These are phyloP conservation scores for Penicillium sp. DNA, from an alignment of 2,329 filamentous ascomycete species.

Conservation along the genomic window DNA sequence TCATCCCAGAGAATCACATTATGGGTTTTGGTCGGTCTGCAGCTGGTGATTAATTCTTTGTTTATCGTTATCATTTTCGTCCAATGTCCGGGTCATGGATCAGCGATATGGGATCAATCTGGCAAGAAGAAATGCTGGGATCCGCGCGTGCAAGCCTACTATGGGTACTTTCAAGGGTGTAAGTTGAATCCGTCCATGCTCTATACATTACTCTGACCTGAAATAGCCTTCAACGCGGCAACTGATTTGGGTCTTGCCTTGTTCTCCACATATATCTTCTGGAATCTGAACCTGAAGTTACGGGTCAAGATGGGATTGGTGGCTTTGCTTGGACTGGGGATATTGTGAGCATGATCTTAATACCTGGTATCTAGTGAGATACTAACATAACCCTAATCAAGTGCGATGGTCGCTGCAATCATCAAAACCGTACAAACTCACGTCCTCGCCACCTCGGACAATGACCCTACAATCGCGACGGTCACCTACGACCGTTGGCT, in stretches of 20 bases:
- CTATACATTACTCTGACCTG: background rate
- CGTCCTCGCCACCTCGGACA: constrained; percentile 15
- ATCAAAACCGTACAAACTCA: constrained; percentile 24
- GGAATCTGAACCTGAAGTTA: constrained; percentile 32
- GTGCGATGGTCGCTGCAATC: constrained; percentile 27
- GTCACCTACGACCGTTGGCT: constrained; percentile 27
- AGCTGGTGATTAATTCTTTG: constrained; percentile 22
- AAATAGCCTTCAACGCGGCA: constrained; percentile 24
- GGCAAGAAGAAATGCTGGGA: constrained; percentile 21
- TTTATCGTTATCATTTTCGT: constrained; percentile 26
- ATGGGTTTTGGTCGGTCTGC: constrained; percentile 19
- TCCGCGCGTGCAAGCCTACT: constrained; percentile 22
- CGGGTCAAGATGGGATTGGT: constrained; percentile 30
- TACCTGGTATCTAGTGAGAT: background rate
- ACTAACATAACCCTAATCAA: constrained; percentile 6
- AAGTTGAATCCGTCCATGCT: background rate
- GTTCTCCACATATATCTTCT: constrained; percentile 29
- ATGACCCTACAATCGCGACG: constrained; percentile 21
- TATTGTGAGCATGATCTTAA: constrained; percentile 23
- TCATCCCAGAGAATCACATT: constrained; percentile 15
- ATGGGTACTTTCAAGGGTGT: constrained; percentile 29
- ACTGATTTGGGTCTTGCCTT: constrained; percentile 32
- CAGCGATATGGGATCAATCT: constrained; percentile 20
- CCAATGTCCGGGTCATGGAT: constrained; percentile 23
- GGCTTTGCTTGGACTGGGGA: constrained; percentile 27